Base-by-base conservation (phyloP, 2,329 filamentous ascomycete species). In the Epichloe glyceriae region DNA sequence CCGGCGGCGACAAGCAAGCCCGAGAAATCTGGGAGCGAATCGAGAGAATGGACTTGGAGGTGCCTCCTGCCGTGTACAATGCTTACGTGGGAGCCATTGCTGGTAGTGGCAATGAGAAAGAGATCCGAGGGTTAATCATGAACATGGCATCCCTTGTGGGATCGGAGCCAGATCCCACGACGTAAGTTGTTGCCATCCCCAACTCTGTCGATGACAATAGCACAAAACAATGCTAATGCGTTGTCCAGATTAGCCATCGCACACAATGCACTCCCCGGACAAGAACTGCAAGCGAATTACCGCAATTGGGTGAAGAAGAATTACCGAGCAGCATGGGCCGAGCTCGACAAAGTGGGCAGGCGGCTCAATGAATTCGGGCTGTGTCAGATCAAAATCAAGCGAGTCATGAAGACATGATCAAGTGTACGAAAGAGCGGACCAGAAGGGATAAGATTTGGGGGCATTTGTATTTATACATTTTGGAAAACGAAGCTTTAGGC, bases 21-120 rank as follows among this genome's bases (percentile, higher is more conserved):
- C 78, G 79, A 19, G 72, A 78, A 46, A 80, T 91, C 6, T 94
- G 86, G 87, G 70, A 71, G 20, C 81, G 80, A 66, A 75, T 93
- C 52, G 74, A 76, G 58, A 73, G 74, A 51, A 83, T 94, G 75
- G 88, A 93, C 33, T 76, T 97, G 49, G 83, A 88, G 40, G 74
- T 95, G 22, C 85, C 88, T 38, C 75, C 78, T 20, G 66, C 75
- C 2, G 78, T 97, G 12, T 91, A 87, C 67, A 79, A 79, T 19
- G 81, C 83, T 1, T 97, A 95, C 63, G 73, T 86, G 46, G 85
- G 82, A 8, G 86, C 86, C 0, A 66, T 95, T 50, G 86, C 85
- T 0, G 82, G 82, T 3, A 85, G 88, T 56, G 83, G 81, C 22
- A 74, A 83, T 47, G 74, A 87, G 45, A 79, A 86, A 19, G 81